phyloP scores from a whole-genome alignment of 2,329 filamentous ascomycete genomes.

The Zasmidium cellare region DNA sequence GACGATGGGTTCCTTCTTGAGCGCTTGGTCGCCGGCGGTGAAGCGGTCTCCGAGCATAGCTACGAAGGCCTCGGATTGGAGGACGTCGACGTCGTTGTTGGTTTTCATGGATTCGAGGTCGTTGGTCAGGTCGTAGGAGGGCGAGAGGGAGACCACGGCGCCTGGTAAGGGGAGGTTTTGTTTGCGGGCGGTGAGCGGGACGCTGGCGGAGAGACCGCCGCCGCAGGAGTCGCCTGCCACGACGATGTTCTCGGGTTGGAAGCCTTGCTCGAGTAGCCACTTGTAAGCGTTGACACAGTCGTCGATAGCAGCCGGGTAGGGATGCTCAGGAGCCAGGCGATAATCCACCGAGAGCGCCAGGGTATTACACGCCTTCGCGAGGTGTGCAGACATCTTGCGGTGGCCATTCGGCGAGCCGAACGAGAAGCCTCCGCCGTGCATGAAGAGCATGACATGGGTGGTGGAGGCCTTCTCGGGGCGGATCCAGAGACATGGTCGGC shows the following conservation, averaged over 20 bases:
- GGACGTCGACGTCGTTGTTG: slow-evolving; percentile 25
- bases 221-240: slow-evolving; percentile 29
- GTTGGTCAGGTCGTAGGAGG: slow-evolving; percentile 26
- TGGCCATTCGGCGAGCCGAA: slow-evolving; percentile 27
- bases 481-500: slow-evolving; percentile 24
- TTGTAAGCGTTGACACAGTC: slow-evolving; percentile 59
- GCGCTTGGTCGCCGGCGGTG: slow-evolving; percentile 11
- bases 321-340: slow-evolving; percentile 59
- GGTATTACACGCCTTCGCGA: slow-evolving; percentile 50
- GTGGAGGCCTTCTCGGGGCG: slow-evolving; percentile 20
- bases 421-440: slow-evolving; percentile 29
- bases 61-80: slow-evolving; percentile 20
- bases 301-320: slow-evolving; percentile 54
- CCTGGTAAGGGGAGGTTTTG: slow-evolving; percentile 23
- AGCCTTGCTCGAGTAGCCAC: slow-evolving; percentile 52
- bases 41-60: slow-evolving; percentile 22
- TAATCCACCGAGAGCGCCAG: slow-evolving; percentile 59
- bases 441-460: slow-evolving; percentile 25
- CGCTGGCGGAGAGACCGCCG: slow-evolving; percentile 25
- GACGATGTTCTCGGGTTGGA: slow-evolving; percentile 22
- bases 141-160: slow-evolving; percentile 24
- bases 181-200: slow-evolving; percentile 23
- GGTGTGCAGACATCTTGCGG: slow-evolving; percentile 28
- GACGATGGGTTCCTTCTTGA: slow-evolving; percentile 20
- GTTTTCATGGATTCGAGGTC: slow-evolving; percentile 17